Percentiles rank a stretch among this genome's conserved stretches.
Evolutionary conservation across 31 red algal species (phyloP).

Genomic region (Porphyra umbilicalis): DNA sequence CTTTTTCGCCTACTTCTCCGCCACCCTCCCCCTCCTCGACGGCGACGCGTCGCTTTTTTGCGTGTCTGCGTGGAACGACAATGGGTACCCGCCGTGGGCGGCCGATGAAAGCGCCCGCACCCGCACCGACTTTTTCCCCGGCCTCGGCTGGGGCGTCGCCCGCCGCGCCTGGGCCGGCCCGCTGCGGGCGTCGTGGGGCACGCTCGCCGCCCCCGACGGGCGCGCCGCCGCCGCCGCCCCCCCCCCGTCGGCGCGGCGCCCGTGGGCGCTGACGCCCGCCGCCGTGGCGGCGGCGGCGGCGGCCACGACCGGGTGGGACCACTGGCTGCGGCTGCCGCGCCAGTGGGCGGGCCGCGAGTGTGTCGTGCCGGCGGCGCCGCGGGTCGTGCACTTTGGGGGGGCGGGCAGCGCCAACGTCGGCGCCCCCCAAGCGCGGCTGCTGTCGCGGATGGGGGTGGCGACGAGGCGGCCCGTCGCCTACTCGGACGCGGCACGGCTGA

Average conservation of each 20-base stretch:
- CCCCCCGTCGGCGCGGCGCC: background rate
- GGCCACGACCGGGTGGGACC: background rate
- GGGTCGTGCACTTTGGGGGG: background rate
- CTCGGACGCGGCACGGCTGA: background rate
- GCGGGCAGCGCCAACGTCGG: background rate
- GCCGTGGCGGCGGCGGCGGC: background rate
- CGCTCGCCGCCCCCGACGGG: background rate
- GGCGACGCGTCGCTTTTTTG: slow-evolving; percentile 28
- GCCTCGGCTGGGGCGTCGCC: background rate
- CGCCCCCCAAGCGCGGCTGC: background rate
- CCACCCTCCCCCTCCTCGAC: slow-evolving; percentile 36
- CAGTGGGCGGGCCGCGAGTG: background rate
- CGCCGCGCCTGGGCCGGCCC: background rate
- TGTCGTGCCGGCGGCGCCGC: background rate
- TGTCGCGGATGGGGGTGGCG: background rate
- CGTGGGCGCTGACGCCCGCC: background rate
- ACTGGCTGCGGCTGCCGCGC: background rate
- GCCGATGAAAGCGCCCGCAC: slow-evolving; percentile 1
- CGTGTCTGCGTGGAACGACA: slow-evolving; percentile 71
- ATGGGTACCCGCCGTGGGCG: slow-evolving; percentile 17
- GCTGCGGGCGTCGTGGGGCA: background rate
- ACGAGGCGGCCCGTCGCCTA: background rate
- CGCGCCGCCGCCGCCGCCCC: no score
- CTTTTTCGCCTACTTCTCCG: slow-evolving; percentile 43
- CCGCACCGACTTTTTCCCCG: slow-evolving; percentile 3